Percentiles rank a stretch among this genome's conserved stretches.
Conservation (phyloP, 2,329 filamentous ascomycete genomes). For the Calonectria crousiana region DNA sequence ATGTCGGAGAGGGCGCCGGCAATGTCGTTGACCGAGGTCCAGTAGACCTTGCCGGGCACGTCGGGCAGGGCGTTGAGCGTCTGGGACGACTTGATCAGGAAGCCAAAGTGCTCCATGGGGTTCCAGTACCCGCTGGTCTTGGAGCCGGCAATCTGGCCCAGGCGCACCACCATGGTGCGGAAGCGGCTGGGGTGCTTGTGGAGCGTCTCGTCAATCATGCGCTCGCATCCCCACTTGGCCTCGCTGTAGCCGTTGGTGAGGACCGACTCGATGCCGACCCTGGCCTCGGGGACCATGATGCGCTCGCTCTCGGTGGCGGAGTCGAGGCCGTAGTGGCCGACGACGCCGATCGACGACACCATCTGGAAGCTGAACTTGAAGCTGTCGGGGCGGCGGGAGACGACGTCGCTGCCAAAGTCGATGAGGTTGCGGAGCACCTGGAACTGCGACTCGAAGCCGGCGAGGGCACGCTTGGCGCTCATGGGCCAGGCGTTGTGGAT, state of each 20-base stretch:
- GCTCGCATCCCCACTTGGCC: conserved; percentile 38
- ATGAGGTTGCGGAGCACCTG: conserved; percentile 32
- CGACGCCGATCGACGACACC: conserved; percentile 12
- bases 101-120: conserved; percentile 40
- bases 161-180: conserved; percentile 36
- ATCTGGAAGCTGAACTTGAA: conserved; percentile 19
- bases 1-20: conserved; percentile 9
- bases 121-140: conserved; percentile 41
- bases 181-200: conserved; percentile 33
- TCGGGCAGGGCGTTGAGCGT: conserved; percentile 29
- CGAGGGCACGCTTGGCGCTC: conserved; percentile 35
- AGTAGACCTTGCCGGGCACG: conserved; percentile 12
- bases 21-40: conserved; percentile 18
- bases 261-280: background rate
- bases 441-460: conserved; percentile 36
- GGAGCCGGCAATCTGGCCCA: conserved; percentile 38
- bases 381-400: background rate
- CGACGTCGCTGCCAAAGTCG: background rate
- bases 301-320: background rate
- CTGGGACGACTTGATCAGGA: conserved; percentile 38
- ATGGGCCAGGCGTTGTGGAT: conserved; percentile 41
- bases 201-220: conserved; percentile 38
- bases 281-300: conserved; percentile 13
- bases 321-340: conserved; percentile 11
- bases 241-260: conserved; percentile 35